Conservation (phyloP, 371 early-diverging fungal genomes). For the Rozella allomycis region DNA sequence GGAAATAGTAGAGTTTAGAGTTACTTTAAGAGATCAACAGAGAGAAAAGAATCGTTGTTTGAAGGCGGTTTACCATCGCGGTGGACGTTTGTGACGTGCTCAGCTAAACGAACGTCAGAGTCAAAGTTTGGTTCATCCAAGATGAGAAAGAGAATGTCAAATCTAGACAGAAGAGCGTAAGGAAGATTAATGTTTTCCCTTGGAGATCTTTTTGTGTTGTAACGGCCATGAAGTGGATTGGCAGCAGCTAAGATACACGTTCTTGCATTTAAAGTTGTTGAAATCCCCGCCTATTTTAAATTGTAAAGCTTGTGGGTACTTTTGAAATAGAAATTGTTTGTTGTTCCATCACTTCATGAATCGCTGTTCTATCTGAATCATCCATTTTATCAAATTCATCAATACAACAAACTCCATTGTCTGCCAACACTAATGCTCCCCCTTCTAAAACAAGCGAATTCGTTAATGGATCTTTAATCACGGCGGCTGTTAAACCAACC, state of each 20-base stretch:
- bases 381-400: slow-evolving; percentile 91
- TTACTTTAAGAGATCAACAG: slow-evolving; percentile 16
- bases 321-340: slow-evolving; percentile 57
- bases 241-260: slow-evolving; percentile 76
- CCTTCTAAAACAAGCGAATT: slow-evolving; percentile 79
- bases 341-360: slow-evolving; percentile 94
- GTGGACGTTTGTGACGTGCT: slow-evolving; percentile 82
- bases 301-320: neutral
- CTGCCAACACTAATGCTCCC: slow-evolving; percentile 75
- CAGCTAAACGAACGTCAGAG: slow-evolving; percentile 36
- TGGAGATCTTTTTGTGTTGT: slow-evolving; percentile 51
- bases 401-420: slow-evolving; percentile 80
- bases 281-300: slow-evolving; percentile 48
- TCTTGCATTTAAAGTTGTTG: slow-evolving; percentile 75
- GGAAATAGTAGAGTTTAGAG: slow-evolving; percentile 1
- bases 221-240: slow-evolving; percentile 66
- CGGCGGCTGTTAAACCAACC: slow-evolving; percentile 83
- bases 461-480: slow-evolving; percentile 59
- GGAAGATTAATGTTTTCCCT: slow-evolving; percentile 91
- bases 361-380: slow-evolving; percentile 62
- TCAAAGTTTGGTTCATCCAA: slow-evolving; percentile 45
- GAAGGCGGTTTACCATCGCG: slow-evolving; percentile 49
- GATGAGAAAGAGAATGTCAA: slow-evolving; percentile 86
- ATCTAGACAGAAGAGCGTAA: slow-evolving; percentile 81
- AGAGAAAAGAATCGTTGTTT: slow-evolving; percentile 25